phyloP scores from a whole-genome alignment of 2,329 filamentous ascomycete genomes.

The Pseudogymnoascus sp. region DNA sequence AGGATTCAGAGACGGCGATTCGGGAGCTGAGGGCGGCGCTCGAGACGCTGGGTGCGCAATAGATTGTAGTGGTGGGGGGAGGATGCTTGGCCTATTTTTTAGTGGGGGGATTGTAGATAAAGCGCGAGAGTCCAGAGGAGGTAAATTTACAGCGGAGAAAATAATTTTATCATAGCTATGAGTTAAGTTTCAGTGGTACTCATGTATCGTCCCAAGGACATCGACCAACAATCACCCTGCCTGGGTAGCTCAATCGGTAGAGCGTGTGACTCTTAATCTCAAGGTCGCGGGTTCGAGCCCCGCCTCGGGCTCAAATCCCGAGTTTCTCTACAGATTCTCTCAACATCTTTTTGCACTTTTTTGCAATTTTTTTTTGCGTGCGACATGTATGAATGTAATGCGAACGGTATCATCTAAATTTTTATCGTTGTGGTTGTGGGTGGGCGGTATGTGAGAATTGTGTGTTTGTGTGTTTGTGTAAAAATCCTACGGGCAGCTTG shows the following conservation, averaged over 20 bases:
- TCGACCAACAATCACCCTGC: conserved; percentile 5
- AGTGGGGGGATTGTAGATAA: neutral
- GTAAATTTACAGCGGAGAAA: neutral
- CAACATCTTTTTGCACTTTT: neutral
- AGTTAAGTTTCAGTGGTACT: no score
- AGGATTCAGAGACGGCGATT: conserved; percentile 85
- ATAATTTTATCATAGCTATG: neutral
- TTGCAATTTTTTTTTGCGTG: neutral
- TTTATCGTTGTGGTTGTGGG: neutral
- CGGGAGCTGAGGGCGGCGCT: conserved; percentile 74
- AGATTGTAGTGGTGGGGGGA: neutral
- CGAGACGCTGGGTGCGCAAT: conserved; percentile 25
- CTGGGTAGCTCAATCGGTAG: conserved; percentile 57
- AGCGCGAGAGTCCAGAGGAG: neutral
- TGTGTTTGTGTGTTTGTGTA: neutral
- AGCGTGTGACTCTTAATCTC: conserved; percentile 55
- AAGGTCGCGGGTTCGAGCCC: conserved; percentile 8
- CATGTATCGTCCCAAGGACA: neutral
- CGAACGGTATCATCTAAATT: neutral
- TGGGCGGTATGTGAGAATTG: neutral
- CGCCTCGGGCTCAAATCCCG: conserved; percentile 6
- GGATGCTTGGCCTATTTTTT: neutral
- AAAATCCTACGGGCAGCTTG: no score
- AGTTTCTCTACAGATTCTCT: conserved; percentile 7
- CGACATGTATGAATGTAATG: neutral